Evolutionary conservation across 2,329 filamentous ascomycete species (phyloP), one percentile per base, ranked within the genome.

Genomic region (Cadophora sp.): DNA sequence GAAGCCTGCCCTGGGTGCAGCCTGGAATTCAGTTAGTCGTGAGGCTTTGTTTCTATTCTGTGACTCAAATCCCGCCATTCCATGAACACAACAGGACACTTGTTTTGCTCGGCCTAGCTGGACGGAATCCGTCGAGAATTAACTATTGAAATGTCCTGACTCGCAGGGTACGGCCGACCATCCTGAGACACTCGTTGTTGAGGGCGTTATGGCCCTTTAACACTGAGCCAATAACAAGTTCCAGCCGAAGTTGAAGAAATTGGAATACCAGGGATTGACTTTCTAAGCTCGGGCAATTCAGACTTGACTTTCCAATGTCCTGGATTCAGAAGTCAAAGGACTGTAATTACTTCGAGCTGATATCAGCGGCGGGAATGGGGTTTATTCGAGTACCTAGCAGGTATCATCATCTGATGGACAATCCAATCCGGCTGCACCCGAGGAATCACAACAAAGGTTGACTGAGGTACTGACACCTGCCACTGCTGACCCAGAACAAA

Each of bases 1-100:
- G 27, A 36, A 65, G 63, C 59, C 60, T 55, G 43, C n/a, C n/a
- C n/a, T n/a, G n/a, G n/a, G n/a, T n/a, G n/a, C 59, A 50, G 39
- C 55, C 30, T 24, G 39, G 41, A 33, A 14, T 47, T 41, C 13
- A 30, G 45, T 39, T 47, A 58, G 24, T 9, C 24, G 33, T 30
- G 50, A 56, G 59, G 59, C 50, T n/a, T 58, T n/a, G n/a, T n/a
- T n/a, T n/a, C n/a, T n/a, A n/a, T n/a, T 62, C 33, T 51, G 51
- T 62, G 41, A 59, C 41, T 50, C 43, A 45, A 56, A 59, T 16
- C 27, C 61, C 36, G 41, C 48, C 58, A 61, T 24, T 56, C 8
- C 13, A 30, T 39, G 30, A 56, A 41, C n/a, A 53, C 53, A 39
- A 41, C 30, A 56, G 33, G n/a, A 39, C n/a, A 16, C 22, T 51